Evolutionary conservation across 106 monocot genomes (phyloP).

Genomic region (Acanthochlamys bracteata): DNA sequence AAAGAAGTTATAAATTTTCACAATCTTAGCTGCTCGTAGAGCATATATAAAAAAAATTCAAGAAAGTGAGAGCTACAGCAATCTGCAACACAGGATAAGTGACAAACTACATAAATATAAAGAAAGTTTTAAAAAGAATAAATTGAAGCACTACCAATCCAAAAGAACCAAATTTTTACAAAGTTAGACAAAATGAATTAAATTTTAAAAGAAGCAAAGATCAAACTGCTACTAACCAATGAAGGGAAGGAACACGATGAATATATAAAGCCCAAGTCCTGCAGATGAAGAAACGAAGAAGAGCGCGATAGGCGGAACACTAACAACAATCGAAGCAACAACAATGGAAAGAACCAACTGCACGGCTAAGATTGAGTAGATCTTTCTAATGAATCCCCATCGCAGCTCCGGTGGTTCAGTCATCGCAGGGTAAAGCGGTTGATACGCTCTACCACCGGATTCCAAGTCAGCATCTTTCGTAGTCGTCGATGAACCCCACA

Average conservation of each 20-base stretch:
- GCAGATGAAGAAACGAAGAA: slow-evolving; percentile 60
- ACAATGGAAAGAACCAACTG: slow-evolving; percentile 66
- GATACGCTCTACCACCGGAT: slow-evolving; percentile 13
- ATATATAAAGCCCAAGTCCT: slow-evolving; percentile 66
- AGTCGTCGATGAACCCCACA: slow-evolving; percentile 2
- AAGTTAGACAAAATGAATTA: slow-evolving; percentile 1
- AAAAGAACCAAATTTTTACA: not conserved
- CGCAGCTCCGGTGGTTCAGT: slow-evolving; percentile 63
- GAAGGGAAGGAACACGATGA: slow-evolving; percentile 58
- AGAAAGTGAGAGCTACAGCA: not conserved
- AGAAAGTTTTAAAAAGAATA: too few species aligned
- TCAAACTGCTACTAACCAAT: slow-evolving; percentile 21
- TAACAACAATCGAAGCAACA: slow-evolving; percentile 58
- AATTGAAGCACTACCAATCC: not conserved
- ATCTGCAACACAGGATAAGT: too few species aligned
- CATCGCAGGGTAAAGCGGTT: slow-evolving; percentile 78
- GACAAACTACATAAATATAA: too few species aligned
- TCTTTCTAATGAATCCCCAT: slow-evolving; percentile 84
- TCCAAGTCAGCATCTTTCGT: slow-evolving; percentile 42
- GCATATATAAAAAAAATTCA: too few species aligned
- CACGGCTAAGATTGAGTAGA: slow-evolving; percentile 67
- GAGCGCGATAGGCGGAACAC: slow-evolving; percentile 40
- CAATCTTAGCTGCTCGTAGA: not conserved
- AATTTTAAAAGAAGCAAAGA: not conserved
- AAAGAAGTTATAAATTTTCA: too few species aligned